Evolutionary conservation across 345 rosid genomes (phyloP).

Genomic region (Brassica incana): DNA sequence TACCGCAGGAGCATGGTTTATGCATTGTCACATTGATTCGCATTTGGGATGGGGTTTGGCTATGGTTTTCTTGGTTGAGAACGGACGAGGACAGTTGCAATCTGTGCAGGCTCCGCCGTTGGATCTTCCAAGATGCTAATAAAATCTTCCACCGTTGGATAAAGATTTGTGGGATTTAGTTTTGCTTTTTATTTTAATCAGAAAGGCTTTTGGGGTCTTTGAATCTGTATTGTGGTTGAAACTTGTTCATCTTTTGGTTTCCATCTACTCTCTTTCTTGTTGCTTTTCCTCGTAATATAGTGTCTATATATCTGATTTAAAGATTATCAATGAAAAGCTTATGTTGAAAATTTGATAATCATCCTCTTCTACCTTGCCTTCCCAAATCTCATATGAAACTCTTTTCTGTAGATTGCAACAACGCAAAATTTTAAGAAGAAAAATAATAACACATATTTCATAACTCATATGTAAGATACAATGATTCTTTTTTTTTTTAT

Average conservation of each 20-base stretch:
- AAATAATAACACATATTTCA: no score
- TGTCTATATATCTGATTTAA: constrained; percentile 1
- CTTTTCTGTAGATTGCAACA: not conserved
- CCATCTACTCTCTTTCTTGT: constrained; percentile 7
- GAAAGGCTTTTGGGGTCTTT: constrained; percentile 4
- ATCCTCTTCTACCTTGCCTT: not conserved
- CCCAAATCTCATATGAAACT: not conserved
- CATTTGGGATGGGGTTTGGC: constrained; percentile 79
- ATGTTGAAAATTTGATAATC: not conserved
- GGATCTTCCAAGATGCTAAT: constrained; percentile 84
- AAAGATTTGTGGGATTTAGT: constrained; percentile 8
- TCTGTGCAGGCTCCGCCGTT: constrained; percentile 85
- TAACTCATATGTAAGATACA: no score
- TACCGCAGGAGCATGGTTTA: constrained; percentile 40
- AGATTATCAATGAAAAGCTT: not conserved
- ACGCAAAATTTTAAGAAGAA: no score
- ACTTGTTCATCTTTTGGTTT: constrained; percentile 14
- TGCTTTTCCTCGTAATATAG: constrained; percentile 22
- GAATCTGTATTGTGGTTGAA: constrained; percentile 21
- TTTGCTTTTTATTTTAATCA: constrained; percentile 3
- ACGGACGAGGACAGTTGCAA: constrained; percentile 69
- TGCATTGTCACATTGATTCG: constrained; percentile 45
- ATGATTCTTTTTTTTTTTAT: no score
- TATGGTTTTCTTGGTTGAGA: constrained; percentile 73
- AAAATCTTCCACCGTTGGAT: constrained; percentile 19